Evolutionary conservation across 106 monocot genomes (phyloP).

Genomic region (Alisma plantagoaquatica): DNA sequence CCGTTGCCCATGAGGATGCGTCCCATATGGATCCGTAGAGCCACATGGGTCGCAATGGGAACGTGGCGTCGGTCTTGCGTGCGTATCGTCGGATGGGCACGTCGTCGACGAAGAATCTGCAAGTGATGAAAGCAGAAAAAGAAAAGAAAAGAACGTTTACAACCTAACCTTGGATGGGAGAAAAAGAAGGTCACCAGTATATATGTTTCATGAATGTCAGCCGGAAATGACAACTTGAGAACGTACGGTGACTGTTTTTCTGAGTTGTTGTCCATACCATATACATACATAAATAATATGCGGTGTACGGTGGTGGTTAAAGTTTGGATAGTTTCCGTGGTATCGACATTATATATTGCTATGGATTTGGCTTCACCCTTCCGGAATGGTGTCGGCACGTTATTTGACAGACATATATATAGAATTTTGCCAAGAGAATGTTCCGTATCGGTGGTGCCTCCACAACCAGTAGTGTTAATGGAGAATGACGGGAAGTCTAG

Average conservation of each 20-base stretch:
- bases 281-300: neutral
- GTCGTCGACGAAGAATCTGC: conserved; percentile 80
- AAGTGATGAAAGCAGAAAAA: neutral
- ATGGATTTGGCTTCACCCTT: too few relatives aligned
- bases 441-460: too few relatives aligned
- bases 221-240: neutral
- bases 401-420: too few relatives aligned
- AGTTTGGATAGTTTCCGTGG: too few relatives aligned
- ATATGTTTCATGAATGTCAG: neutral
- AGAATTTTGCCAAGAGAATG: too few relatives aligned
- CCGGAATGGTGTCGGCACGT: too few relatives aligned
- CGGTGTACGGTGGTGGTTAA: neutral
- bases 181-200: too few relatives aligned
- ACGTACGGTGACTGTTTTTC: neutral
- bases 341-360: too few relatives aligned
- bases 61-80: conserved; percentile 38
- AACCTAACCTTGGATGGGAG: too few relatives aligned
- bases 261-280: neutral
- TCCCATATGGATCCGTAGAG: conserved; percentile 85
- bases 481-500: too few relatives aligned
- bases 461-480: too few relatives aligned
- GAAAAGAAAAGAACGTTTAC: too few relatives aligned
- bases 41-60: conserved; percentile 75
- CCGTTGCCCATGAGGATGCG: conserved; percentile 74
- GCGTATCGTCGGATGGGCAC: conserved; percentile 50